Evolutionary conservation across 371 early-diverging fungal species (phyloP).

Genomic region (Mortierella sp.): DNA sequence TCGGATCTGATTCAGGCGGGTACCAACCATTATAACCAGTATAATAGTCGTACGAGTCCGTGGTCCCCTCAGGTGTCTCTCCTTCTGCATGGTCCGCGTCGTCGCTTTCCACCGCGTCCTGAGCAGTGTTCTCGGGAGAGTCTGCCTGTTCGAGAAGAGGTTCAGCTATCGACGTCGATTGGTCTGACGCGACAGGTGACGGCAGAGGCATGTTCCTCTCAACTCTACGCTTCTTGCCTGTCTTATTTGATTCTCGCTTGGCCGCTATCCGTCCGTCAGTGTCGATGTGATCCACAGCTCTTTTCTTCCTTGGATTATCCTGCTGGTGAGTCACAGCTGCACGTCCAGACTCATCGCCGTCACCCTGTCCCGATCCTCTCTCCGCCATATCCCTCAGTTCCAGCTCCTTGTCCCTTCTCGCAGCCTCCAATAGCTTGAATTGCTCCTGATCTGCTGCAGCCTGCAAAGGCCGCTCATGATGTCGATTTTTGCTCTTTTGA

Average conservation of each 20-base stretch:
- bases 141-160: neutral
- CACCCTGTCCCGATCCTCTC: neutral
- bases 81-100: neutral
- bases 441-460: constrained; percentile 38
- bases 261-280: neutral
- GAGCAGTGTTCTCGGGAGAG: neutral
- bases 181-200: neutral
- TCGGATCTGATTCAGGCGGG: neutral
- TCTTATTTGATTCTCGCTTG: too few relatives aligned
- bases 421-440: constrained; percentile 46
- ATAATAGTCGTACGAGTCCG: neutral
- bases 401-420: constrained; percentile 12
- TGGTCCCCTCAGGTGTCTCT: neutral
- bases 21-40: neutral
- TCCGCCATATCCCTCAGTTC: neutral
- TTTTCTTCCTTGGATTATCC: neutral
- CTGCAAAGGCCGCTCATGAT: constrained; percentile 54
- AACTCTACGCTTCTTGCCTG: neutral
- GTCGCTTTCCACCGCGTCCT: neutral
- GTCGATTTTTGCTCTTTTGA: constrained; percentile 39
- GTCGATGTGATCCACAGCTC: neutral
- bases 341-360: neutral
- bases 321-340: neutral
- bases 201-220: neutral
- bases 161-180: neutral